Conservation (phyloP, 805 yeast species). For the Saccharomycopsis capsularis region DNA sequence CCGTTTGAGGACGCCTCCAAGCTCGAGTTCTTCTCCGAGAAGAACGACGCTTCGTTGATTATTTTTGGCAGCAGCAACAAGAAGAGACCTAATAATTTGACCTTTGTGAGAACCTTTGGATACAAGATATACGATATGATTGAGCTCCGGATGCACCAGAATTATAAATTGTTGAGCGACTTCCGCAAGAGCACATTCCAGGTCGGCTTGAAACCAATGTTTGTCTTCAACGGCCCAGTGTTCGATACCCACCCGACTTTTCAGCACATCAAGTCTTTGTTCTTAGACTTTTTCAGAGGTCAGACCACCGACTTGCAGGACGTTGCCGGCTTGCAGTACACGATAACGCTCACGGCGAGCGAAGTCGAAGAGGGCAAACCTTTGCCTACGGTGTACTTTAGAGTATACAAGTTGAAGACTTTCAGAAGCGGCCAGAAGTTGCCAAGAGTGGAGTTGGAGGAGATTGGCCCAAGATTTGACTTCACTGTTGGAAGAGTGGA, state of each 20-base stretch:
- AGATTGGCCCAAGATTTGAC: constrained; percentile 92
- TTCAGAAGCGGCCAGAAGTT: constrained; percentile 77
- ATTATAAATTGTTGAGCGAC: constrained; percentile 67
- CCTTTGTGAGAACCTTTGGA: constrained; percentile 85
- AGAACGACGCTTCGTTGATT: constrained; percentile 82
- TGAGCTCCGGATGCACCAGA: constrained; percentile 68
- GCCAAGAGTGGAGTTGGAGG: constrained; percentile 91
- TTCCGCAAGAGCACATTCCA: constrained; percentile 76
- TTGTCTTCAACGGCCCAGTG: constrained; percentile 84
- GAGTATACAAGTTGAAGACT: constrained; percentile 84
- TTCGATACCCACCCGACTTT: constrained; percentile 86
- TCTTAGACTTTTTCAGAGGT: constrained; percentile 86
- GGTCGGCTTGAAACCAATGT: constrained; percentile 90
- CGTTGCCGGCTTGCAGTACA: constrained; percentile 90
- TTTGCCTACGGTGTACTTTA: constrained; percentile 77
- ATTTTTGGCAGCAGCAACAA: constrained; percentile 77
- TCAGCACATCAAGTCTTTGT: constrained; percentile 78
- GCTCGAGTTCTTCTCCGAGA: constrained; percentile 88
- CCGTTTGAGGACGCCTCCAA: constrained; percentile 89
- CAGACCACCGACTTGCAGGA: constrained; percentile 77
- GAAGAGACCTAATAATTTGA: constrained; percentile 87
- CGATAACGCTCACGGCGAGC: constrained; percentile 72
- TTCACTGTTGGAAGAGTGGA: constrained; percentile 85
- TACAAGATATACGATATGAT: constrained; percentile 90
- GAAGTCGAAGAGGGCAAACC: constrained; percentile 55